Conservation (phyloP, 2,329 filamentous ascomycete genomes). For the Stemphylium lycopersici region DNA sequence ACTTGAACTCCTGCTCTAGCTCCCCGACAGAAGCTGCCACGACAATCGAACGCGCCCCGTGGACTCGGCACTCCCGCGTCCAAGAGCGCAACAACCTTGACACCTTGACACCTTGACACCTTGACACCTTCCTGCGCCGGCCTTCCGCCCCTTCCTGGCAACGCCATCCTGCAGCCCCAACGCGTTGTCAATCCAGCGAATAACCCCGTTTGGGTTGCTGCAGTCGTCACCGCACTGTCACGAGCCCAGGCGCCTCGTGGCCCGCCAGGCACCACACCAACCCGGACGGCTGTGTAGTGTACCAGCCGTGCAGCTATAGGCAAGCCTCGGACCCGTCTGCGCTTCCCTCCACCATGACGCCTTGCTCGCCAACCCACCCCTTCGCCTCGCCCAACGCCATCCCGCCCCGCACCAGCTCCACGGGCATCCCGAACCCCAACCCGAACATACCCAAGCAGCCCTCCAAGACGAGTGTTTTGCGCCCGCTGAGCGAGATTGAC, state of each 20-base stretch:
- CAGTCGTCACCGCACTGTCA: conserved; percentile 14
- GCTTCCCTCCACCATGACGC: conserved; percentile 24
- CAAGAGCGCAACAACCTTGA: background rate
- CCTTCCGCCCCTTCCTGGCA: conserved; percentile 3
- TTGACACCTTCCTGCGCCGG: background rate
- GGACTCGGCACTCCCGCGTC: conserved; percentile 4
- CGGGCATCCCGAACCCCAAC: conserved; percentile 42
- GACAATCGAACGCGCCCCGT: conserved; percentile 2
- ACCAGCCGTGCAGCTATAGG: background rate
- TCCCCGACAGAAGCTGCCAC: background rate
- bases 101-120: background rate
- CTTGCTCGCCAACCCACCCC: conserved; percentile 29
- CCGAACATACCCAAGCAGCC: conserved; percentile 32
- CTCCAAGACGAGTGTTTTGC: conserved; percentile 36
- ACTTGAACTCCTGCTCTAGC: background rate
- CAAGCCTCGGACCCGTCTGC: conserved; percentile 1
- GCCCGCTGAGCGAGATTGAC: conserved; percentile 48
- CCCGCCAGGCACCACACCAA: too few species aligned
- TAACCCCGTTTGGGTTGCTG: background rate
- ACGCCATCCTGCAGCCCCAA: conserved; percentile 10
- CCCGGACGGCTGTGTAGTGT: background rate
- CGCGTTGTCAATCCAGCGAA: background rate
- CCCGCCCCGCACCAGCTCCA: conserved; percentile 48
- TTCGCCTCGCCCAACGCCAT: conserved; percentile 50
- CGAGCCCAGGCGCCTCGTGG: background rate